phyloP scores from a whole-genome alignment of 805 yeast species.

The Wickerhamomyces silvicola region DNA sequence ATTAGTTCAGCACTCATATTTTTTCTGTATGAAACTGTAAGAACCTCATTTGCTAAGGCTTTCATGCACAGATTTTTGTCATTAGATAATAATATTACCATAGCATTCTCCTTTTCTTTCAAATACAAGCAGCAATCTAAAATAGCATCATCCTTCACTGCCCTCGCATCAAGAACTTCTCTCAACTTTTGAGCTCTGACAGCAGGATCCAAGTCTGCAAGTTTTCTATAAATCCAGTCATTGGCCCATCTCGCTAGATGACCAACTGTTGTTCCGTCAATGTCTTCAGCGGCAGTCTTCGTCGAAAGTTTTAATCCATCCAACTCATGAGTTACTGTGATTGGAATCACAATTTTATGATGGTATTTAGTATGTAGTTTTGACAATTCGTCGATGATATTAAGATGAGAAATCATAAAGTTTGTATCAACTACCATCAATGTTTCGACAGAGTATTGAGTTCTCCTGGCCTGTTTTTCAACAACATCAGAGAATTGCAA shows the following conservation, averaged over 20 bases:
- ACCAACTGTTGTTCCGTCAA: conserved; percentile 35
- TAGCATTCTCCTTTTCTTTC: conserved; percentile 28
- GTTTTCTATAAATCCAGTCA: conserved; percentile 62
- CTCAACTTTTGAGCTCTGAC: conserved; percentile 59
- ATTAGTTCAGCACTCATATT: conserved; percentile 44
- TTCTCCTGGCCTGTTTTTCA: too few relatives aligned
- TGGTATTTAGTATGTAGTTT: conserved; percentile 33
- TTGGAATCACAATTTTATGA: conserved; percentile 59
- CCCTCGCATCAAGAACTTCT: conserved; percentile 42
- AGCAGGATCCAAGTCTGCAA: conserved; percentile 45
- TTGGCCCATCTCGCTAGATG: conserved; percentile 64
- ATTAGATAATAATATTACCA: conserved; percentile 66
- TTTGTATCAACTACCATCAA: conserved; percentile 76
- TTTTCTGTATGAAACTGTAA: conserved; percentile 48
- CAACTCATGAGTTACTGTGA: conserved; percentile 73
- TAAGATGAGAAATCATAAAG: conserved; percentile 64
- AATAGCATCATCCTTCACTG: conserved; percentile 72
- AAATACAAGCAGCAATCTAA: conserved; percentile 77
- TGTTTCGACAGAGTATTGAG: too few relatives aligned
- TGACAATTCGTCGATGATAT: conserved; percentile 47
- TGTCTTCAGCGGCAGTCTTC: conserved; percentile 9
- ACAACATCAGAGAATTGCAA: neutral
- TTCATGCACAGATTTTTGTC: conserved; percentile 79
- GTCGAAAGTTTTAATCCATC: conserved; percentile 50
- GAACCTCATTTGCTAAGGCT: conserved; percentile 59